Conservation (phyloP, 2,329 filamentous ascomycete genomes). For the Talaromyces albobiverticillius region DNA sequence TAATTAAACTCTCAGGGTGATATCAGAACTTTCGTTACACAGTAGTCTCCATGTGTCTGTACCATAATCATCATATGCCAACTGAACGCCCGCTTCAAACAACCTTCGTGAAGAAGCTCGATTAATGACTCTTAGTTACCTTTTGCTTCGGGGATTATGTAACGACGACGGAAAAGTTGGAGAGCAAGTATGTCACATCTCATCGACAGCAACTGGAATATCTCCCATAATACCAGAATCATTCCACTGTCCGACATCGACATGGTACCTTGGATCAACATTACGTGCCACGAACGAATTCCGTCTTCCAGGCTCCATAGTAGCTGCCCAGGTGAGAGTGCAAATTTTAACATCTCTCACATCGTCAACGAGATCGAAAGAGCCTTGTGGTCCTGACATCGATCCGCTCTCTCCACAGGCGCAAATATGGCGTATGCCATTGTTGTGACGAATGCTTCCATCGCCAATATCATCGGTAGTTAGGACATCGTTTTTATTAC, state of each 20-base stretch:
- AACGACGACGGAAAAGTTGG: neutral
- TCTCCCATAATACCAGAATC: slow-evolving; percentile 14
- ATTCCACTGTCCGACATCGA: slow-evolving; percentile 15
- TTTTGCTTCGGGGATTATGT: no score
- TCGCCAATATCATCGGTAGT: slow-evolving; percentile 18
- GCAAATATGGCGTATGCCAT: slow-evolving; percentile 13
- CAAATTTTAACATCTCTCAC: slow-evolving; percentile 15
- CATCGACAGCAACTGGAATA: slow-evolving; percentile 10
- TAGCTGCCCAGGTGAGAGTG: slow-evolving; percentile 16
- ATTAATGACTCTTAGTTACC: no score
- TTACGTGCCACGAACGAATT: slow-evolving; percentile 13
- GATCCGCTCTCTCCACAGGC: slow-evolving; percentile 12
- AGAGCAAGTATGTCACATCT: neutral
- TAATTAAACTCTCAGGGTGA: no score
- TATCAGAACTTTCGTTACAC: no score
- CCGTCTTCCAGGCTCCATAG: slow-evolving; percentile 12
- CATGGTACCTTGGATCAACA: slow-evolving; percentile 10
- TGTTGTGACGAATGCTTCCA: slow-evolving; percentile 16
- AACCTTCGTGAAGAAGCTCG: no score
- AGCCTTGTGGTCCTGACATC: slow-evolving; percentile 12
- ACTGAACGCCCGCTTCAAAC: no score
- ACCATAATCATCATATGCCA: no score
- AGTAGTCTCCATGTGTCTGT: no score
- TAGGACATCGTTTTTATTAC: slow-evolving; percentile 13
- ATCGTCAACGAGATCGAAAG: slow-evolving; percentile 16